Conservation (phyloP, 1,284 basidiomycete genomes). For the Cutaneotrichosporon dermatis region DNA sequence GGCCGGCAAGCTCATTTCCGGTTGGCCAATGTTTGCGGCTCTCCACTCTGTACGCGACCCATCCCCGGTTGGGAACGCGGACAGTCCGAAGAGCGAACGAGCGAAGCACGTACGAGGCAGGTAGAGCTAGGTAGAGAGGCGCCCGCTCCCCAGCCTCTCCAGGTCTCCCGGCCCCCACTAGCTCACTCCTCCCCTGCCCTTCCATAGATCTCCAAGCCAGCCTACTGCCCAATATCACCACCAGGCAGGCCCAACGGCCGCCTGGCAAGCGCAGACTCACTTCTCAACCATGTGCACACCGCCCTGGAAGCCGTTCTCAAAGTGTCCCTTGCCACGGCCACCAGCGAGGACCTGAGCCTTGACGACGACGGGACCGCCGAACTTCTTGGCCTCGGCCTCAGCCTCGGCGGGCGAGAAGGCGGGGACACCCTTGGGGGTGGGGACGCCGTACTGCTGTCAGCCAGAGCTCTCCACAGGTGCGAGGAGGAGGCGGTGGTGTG, state of each 20-base stretch:
- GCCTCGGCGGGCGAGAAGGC: conserved; percentile 90
- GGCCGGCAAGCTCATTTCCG: too few relatives aligned
- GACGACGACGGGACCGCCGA: conserved; percentile 90
- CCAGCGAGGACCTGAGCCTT: conserved; percentile 98
- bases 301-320: conserved; percentile 92
- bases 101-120: too few relatives aligned
- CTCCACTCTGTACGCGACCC: too few relatives aligned
- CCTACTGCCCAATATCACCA: not conserved
- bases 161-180: too few relatives aligned
- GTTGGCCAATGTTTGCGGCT: too few relatives aligned
- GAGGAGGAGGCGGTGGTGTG: too few relatives aligned
- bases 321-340: conserved; percentile 96
- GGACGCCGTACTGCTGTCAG: conserved; percentile 75
- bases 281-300: conserved; percentile 93
- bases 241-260: not conserved
- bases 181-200: too few relatives aligned
- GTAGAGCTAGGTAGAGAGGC: too few relatives aligned
- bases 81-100: too few relatives aligned
- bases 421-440: conserved; percentile 86
- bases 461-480: not conserved
- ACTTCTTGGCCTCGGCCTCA: conserved; percentile 78
- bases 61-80: too few relatives aligned
- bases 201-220: too few relatives aligned
- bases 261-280: conserved; percentile 52
- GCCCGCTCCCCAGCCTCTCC: too few relatives aligned